Base-by-base conservation (phyloP, 306 rosid species). In the Bauhinia variegata region DNA sequence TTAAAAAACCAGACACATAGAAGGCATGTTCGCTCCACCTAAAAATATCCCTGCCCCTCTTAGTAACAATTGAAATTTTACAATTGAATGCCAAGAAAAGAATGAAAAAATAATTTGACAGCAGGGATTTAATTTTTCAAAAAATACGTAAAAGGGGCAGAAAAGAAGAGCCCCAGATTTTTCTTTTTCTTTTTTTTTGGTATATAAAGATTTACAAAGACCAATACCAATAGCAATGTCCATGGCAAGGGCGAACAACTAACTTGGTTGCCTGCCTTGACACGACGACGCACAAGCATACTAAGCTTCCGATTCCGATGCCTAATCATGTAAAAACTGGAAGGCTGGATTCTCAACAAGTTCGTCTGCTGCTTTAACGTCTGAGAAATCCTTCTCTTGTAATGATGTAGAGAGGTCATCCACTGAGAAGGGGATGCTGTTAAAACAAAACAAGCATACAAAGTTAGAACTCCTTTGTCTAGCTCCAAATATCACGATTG, bases 341-440 rank as follows among this genome's bases (percentile, higher is more conserved):
- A 95, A 95, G 95, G 96, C 95, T 1, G 87, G 86, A 66, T 83
- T 88, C 81, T 87, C 97, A 19, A 88, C 80, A 68, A 95, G 91
- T 71, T 86, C 95, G 0, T 91, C 97, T 3, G 97, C 91, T 15
- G 92, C 75, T 83, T 85, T 84, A 82, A 95, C 86, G 30, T 86
- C 97, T 0, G 92, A 75, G 83, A 95, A 95, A 5, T 95, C 97
- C 84, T 80, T 95, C 78, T 87, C 91, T 80, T 86, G 90, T 75
- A 86, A 61, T 32, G 96, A 71, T 8, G 93, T 91, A 15, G 97
- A 88, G 76, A 95, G 91, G 80, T 95, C 99, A 30, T 95, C 99
- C 32, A 91, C 97, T 67, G 99, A 88, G 87, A 95, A 95, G 42
- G 96, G 99, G 31, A 91, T 91, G 85, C 97, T 95, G 96, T 46